Evolutionary conservation across 106 monocot species (phyloP).

Genomic region (Dioscorea alata): DNA sequence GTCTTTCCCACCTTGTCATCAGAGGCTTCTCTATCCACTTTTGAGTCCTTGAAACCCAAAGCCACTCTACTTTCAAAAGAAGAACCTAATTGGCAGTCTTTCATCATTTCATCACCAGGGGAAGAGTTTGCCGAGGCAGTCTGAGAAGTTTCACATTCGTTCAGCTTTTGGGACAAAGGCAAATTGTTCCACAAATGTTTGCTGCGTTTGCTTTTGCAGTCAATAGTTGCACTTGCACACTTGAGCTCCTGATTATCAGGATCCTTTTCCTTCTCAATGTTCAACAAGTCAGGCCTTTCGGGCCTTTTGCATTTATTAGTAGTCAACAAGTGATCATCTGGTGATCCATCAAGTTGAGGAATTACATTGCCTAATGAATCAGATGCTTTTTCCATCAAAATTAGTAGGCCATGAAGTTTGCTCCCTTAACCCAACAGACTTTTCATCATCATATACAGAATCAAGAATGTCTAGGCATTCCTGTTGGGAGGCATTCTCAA

Average conservation of each 20-base stretch:
- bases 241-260: constrained; percentile 4
- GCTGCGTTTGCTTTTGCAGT: constrained; percentile 24
- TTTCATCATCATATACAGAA: constrained; percentile 33
- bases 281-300: constrained; percentile 10
- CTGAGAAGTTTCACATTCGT: constrained; percentile 8
- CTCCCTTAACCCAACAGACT: constrained; percentile 22
- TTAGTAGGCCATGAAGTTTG: constrained; percentile 5
- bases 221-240: not conserved
- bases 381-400: not conserved
- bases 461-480: constrained; percentile 98
- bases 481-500: constrained; percentile 73
- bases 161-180: constrained; percentile 38
- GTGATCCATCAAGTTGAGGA: constrained; percentile 82
- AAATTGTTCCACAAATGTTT: constrained; percentile 46
- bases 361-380: constrained; percentile 39
- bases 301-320: constrained; percentile 15
- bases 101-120: not conserved
- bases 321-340: constrained; percentile 36
- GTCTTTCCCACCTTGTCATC: constrained; percentile 9
- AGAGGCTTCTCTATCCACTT: constrained; percentile 7
- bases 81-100: constrained; percentile 6
- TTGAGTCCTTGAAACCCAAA: constrained; percentile 4
- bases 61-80: constrained; percentile 10
- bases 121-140: constrained; percentile 7
- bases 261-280: constrained; percentile 6